These are phyloP conservation scores for Yamadazyma songkhlaensis DNA, from an alignment of 1,139 yeast genomes.

Conservation along the genomic window DNA sequence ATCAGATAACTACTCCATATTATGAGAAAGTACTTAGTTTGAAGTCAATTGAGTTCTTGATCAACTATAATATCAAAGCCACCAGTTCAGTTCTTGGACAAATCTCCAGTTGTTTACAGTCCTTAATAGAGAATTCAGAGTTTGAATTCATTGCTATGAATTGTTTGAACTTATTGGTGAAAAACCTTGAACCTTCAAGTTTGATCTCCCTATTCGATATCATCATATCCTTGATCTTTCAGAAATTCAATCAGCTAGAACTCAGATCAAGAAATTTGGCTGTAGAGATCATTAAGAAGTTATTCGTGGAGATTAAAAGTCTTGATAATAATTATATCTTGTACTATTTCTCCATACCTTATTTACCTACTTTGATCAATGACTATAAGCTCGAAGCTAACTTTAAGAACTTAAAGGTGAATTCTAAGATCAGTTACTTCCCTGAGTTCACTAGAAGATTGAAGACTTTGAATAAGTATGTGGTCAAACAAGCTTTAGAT, in stretches of 20 bases:
- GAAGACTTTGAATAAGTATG: slow-evolving; percentile 67
- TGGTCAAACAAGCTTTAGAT: slow-evolving; percentile 72
- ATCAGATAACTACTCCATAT: slow-evolving; percentile 67
- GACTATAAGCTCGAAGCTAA: slow-evolving; percentile 22
- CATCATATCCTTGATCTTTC: slow-evolving; percentile 50
- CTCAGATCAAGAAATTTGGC: slow-evolving; percentile 45
- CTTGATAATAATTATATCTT: slow-evolving; percentile 41
- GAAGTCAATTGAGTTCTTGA: slow-evolving; percentile 68
- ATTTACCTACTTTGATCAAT: slow-evolving; percentile 35
- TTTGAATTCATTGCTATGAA: slow-evolving; percentile 62
- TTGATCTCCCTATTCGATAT: slow-evolving; percentile 48
- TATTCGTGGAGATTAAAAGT: slow-evolving; percentile 34
- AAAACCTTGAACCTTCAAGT: slow-evolving; percentile 48
- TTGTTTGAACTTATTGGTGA: slow-evolving; percentile 64
- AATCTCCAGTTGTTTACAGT: slow-evolving; percentile 80
- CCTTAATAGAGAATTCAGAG: slow-evolving; percentile 64
- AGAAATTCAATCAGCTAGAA: slow-evolving; percentile 57
- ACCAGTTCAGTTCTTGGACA: slow-evolving; percentile 84
- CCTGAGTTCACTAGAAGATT: slow-evolving; percentile 56
- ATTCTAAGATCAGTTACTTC: slow-evolving; percentile 29
- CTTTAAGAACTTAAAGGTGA: slow-evolving; percentile 22
- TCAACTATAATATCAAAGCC: slow-evolving; percentile 57
- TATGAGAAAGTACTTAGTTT: slow-evolving; percentile 72
- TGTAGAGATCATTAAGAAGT: slow-evolving; percentile 39
- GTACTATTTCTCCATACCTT: slow-evolving; percentile 50